Evolutionary conservation across 140 eudicot genomes (phyloP).

Genomic region (Senecio squalidus): DNA sequence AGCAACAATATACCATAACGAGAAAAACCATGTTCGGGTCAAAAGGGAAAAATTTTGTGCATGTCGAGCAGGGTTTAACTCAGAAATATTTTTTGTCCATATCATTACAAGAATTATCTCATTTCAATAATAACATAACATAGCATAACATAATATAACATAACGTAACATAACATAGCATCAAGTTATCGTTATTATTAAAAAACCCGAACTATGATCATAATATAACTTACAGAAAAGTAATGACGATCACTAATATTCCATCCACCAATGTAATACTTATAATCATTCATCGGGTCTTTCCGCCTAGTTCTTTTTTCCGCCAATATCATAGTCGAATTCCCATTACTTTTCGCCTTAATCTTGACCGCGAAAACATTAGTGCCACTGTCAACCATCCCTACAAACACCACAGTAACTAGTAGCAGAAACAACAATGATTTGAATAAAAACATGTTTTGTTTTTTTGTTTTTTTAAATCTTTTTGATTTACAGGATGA

Average conservation of each 20-base stretch:
- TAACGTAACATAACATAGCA: too few species aligned
- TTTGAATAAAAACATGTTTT: conserved; percentile 18
- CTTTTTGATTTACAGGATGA: too few species aligned
- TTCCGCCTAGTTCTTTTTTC: conserved; percentile 45
- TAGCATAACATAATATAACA: too few species aligned
- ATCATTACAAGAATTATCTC: too few species aligned
- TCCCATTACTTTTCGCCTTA: conserved; percentile 3
- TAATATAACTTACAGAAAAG: conserved; percentile 26
- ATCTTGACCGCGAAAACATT: conserved; percentile 20
- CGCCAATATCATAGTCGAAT: conserved; percentile 42
- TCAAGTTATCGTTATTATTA: too few species aligned
- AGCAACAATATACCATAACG: neutral
- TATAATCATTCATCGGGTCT: conserved; percentile 42
- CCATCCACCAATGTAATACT: conserved; percentile 57
- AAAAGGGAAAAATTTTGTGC: neutral
- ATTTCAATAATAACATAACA: too few species aligned
- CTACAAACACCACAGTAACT: neutral
- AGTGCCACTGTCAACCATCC: conserved; percentile 16
- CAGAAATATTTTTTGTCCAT: neutral
- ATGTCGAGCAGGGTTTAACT: neutral
- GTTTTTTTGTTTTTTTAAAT: neutral
- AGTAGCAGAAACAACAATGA: conserved; percentile 9
- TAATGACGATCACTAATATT: conserved; percentile 48
- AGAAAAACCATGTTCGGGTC: too few species aligned
- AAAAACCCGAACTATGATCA: neutral